These are phyloP conservation scores for Plasmodium sp. DNA, from an alignment of 169 alveolate genomes.

Conservation along the genomic window DNA sequence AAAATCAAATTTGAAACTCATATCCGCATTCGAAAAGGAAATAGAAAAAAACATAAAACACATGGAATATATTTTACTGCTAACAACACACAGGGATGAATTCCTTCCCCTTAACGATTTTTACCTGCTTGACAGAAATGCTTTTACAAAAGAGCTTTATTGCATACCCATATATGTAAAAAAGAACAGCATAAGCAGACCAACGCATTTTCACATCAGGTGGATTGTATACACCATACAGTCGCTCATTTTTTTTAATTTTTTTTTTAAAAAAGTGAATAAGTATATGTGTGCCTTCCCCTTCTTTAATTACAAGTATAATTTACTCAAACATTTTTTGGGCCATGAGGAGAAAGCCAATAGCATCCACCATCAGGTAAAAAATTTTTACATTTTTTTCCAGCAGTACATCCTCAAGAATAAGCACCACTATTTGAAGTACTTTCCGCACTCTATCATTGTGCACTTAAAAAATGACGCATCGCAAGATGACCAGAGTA, in stretches of 20 bases:
- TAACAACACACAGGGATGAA: conserved; percentile 67
- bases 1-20: conserved; percentile 46
- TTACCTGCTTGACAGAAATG: conserved; percentile 52
- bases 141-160: conserved; percentile 37
- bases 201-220: conserved; percentile 36
- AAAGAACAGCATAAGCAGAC: conserved; percentile 53
- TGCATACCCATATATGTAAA: conserved; percentile 69
- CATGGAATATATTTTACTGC: conserved; percentile 55
- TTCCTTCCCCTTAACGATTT: conserved; percentile 53
- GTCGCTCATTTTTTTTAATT: conserved; percentile 46
- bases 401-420: conserved; percentile 53
- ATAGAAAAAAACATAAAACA: conserved; percentile 60
- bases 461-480: conserved; percentile 12
- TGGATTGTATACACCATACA: conserved; percentile 72
- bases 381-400: conserved; percentile 44
- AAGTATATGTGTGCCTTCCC: conserved; percentile 73
- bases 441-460: conserved; percentile 41
- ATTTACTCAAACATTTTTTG: not conserved
- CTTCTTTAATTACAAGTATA: conserved; percentile 71
- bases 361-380: not conserved
- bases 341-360: not conserved
- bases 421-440: conserved; percentile 29
- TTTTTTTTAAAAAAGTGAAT: conserved; percentile 57
- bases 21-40: conserved; percentile 50
- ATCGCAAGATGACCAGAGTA: not conserved